A percentile compares a stretch with the other conserved stretches of the same genome.
Evolutionary conservation across 108 stramenopile genomes (phyloP).

Genomic region (Phaeodactylum tricornutum): DNA sequence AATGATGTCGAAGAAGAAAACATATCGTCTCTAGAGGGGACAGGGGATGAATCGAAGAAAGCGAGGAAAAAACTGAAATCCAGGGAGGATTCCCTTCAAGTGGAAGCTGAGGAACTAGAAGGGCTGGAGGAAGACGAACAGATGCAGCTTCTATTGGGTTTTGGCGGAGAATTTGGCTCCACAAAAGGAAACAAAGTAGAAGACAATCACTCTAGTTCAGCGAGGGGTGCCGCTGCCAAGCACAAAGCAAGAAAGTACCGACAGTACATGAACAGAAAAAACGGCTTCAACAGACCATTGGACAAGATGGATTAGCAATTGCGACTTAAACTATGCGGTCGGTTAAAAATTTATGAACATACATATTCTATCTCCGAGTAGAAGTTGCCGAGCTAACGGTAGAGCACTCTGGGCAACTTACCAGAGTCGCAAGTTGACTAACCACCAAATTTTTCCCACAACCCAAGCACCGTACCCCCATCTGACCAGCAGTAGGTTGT

Average conservation of each 20-base stretch:
- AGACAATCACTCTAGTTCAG: slow-evolving; percentile 86
- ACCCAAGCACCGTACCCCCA: slow-evolving; percentile 24
- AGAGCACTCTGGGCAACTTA: slow-evolving; percentile 23
- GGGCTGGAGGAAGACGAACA: slow-evolving; percentile 55
- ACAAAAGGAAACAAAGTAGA: slow-evolving; percentile 87
- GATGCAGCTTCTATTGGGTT: slow-evolving; percentile 84
- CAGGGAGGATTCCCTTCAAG: slow-evolving; percentile 30
- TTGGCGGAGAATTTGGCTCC: slow-evolving; percentile 79
- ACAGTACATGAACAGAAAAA: slow-evolving; percentile 97
- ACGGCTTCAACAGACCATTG: slow-evolving; percentile 90
- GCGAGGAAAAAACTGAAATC: slow-evolving; percentile 13
- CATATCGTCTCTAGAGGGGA: slow-evolving; percentile 7
- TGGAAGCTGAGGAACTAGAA: slow-evolving; percentile 42
- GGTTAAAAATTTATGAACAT: not conserved
- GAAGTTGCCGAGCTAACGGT: slow-evolving; percentile 30
- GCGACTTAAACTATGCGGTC: too few relatives aligned
- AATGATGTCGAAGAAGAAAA: slow-evolving; percentile 55
- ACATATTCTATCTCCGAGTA: slow-evolving; percentile 4
- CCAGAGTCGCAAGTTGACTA: slow-evolving; percentile 16
- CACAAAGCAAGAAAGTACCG: slow-evolving; percentile 91
- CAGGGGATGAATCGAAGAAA: not conserved
- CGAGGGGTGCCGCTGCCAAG: slow-evolving; percentile 83
- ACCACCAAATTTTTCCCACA: slow-evolving; percentile 12
- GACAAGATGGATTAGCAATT: slow-evolving; percentile 73
- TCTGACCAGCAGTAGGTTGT: slow-evolving; percentile 6